phyloP scores from a whole-genome alignment of 371 early-diverging fungal species.

The Apophysomyces ossiformis region DNA sequence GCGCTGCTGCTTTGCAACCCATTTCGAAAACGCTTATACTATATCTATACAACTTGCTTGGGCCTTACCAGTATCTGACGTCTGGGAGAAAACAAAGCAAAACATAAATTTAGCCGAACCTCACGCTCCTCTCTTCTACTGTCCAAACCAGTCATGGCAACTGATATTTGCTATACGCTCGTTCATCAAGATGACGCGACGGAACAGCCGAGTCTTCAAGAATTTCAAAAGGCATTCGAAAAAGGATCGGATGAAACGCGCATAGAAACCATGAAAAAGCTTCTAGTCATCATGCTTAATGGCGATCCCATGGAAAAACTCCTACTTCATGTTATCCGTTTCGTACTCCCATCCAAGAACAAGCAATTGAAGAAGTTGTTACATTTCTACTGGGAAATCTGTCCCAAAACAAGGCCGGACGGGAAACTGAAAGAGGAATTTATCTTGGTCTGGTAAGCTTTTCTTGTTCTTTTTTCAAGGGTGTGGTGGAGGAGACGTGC shows the following conservation, averaged over 20 bases:
- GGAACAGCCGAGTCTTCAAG: conserved; percentile 68
- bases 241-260: conserved; percentile 91
- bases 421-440: conserved; percentile 96
- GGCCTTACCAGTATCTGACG: neutral
- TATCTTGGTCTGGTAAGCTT: conserved; percentile 88
- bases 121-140: neutral
- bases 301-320: conserved; percentile 91
- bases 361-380: conserved; percentile 96
- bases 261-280: conserved; percentile 91
- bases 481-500: neutral
- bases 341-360: conserved; percentile 90
- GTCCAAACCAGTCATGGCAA: conserved; percentile 31
- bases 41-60: neutral
- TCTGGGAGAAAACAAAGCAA: neutral
- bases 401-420: conserved; percentile 90
- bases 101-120: neutral
- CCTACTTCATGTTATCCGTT: conserved; percentile 96
- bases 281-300: conserved; percentile 88
- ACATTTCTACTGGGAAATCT: conserved; percentile 96
- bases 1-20: neutral
- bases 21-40: too few species aligned
- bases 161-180: conserved; percentile 72
- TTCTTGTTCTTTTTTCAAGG: conserved; percentile 1
- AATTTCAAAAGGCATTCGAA: conserved; percentile 82
- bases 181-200: conserved; percentile 71